Conservation (phyloP, 176 grass and related monocot species). For the Raddia guianensis region DNA sequence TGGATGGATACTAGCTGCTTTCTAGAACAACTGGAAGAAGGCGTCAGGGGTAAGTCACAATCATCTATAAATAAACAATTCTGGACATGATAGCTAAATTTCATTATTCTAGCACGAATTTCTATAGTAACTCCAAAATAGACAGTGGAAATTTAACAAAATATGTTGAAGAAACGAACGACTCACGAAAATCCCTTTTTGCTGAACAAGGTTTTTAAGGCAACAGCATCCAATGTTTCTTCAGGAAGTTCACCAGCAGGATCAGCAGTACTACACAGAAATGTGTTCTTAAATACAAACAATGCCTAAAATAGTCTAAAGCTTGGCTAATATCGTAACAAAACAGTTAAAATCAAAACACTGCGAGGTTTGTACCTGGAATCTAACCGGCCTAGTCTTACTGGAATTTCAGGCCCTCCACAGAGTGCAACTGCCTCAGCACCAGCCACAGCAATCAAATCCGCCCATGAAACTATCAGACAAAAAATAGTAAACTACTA, state of each 20-base stretch:
- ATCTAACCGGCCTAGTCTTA: slow-evolving; percentile 85
- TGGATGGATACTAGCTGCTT: neutral
- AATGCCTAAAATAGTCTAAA: neutral
- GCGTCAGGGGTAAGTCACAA: neutral
- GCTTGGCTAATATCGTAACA: neutral
- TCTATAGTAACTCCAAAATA: neutral
- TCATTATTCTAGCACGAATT: neutral
- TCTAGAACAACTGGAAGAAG: slow-evolving; percentile 1
- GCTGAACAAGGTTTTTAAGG: slow-evolving; percentile 66
- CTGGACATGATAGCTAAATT: neutral
- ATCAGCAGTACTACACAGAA: slow-evolving; percentile 65
- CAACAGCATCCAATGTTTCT: slow-evolving; percentile 78
- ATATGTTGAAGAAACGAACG: slow-evolving; percentile 36
- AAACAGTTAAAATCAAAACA: slow-evolving; percentile 26
- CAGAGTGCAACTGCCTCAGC: slow-evolving; percentile 80
- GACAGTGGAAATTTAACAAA: neutral
- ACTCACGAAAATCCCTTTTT: slow-evolving; percentile 94
- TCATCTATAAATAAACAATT: neutral
- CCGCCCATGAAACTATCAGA: slow-evolving; percentile 85
- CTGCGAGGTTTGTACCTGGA: slow-evolving; percentile 58
- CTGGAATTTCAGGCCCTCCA: slow-evolving; percentile 79
- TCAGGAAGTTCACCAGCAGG: slow-evolving; percentile 80
- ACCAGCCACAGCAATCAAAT: slow-evolving; percentile 96
- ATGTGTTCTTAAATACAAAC: slow-evolving; percentile 2
- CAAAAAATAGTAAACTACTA: slow-evolving; percentile 27